Evolutionary conservation across 345 rosid genomes (phyloP).

Genomic region (Acer campestre): DNA sequence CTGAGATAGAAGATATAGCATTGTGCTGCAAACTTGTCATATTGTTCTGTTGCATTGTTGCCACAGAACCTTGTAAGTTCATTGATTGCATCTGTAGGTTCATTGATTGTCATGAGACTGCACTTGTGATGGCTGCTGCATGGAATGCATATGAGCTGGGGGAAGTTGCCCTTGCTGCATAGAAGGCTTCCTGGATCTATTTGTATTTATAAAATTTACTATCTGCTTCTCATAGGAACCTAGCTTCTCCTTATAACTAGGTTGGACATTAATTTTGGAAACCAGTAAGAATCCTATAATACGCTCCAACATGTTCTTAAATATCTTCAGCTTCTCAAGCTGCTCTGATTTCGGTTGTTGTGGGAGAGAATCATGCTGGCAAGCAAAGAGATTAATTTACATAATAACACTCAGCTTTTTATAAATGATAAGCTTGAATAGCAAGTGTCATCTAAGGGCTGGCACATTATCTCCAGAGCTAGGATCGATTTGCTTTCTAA

Average conservation of each 20-base stretch:
- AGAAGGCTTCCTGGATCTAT: slow-evolving; percentile 57
- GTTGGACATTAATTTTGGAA: slow-evolving; percentile 50
- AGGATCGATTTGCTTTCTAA: neutral
- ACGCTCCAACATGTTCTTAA: slow-evolving; percentile 76
- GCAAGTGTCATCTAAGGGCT: neutral
- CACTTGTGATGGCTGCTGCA: slow-evolving; percentile 61
- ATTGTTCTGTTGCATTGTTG: slow-evolving; percentile 60
- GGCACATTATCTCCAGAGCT: neutral
- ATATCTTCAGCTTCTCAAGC: slow-evolving; percentile 66
- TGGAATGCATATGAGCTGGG: slow-evolving; percentile 60
- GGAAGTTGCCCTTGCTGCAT: slow-evolving; percentile 72
- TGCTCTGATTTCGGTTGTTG: slow-evolving; percentile 76
- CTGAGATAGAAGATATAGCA: slow-evolving; percentile 69
- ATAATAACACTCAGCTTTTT: slow-evolving; percentile 12
- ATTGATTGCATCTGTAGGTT: slow-evolving; percentile 70
- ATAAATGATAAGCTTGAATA: slow-evolving; percentile 9
- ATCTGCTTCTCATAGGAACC: slow-evolving; percentile 78
- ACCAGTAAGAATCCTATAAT: slow-evolving; percentile 51
- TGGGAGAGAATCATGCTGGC: slow-evolving; percentile 65
- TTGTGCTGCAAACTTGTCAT: slow-evolving; percentile 69
- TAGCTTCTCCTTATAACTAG: slow-evolving; percentile 67
- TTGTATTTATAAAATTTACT: slow-evolving; percentile 47
- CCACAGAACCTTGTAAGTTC: slow-evolving; percentile 59
- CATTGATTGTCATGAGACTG: slow-evolving; percentile 73
- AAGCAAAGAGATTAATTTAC: slow-evolving; percentile 20